phyloP scores from a whole-genome alignment of 352 stramenopile species.

The Globisporangium nodosum region DNA sequence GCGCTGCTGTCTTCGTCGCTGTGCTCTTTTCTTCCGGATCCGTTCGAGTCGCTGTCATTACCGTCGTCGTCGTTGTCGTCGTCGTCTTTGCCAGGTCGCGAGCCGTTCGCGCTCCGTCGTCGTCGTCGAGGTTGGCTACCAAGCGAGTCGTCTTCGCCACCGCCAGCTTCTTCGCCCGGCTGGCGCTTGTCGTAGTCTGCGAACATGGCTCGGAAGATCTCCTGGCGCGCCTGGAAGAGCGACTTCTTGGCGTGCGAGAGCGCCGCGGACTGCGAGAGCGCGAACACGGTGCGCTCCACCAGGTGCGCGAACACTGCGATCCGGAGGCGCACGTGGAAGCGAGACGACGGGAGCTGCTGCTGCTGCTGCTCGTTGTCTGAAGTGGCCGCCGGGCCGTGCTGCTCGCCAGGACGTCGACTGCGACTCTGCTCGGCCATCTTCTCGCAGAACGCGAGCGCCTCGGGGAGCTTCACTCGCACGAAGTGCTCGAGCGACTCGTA shows the following conservation, averaged over 20 bases:
- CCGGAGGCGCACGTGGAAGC: conserved; percentile 34
- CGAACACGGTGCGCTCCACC: conserved; percentile 30
- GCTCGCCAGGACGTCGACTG: neutral
- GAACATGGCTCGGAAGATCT: conserved; percentile 43
- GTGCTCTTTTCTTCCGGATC: neutral
- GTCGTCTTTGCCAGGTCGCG: neutral
- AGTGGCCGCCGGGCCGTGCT: too few relatives aligned
- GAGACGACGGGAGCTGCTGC: conserved; percentile 6
- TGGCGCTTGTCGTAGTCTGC: conserved; percentile 28
- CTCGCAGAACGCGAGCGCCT: conserved; percentile 35
- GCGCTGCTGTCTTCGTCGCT: neutral
- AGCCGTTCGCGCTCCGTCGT: neutral
- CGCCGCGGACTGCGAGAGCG: conserved; percentile 24
- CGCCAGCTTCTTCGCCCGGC: neutral
- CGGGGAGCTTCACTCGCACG: conserved; percentile 38
- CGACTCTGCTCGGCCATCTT: conserved; percentile 30
- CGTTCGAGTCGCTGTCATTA: neutral
- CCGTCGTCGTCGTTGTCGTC: neutral
- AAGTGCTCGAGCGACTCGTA: conserved; percentile 51
- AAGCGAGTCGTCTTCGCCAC: conserved; percentile 4
- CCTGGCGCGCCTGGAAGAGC: conserved; percentile 29
- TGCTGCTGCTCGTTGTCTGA: neutral
- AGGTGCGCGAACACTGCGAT: conserved; percentile 41
- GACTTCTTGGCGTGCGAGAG: conserved; percentile 21
- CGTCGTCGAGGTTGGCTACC: conserved; percentile 4